Percentiles rank a stretch among this genome's conserved stretches.
phyloP scores from a whole-genome alignment of 2,329 filamentous ascomycete species.

The Aureobasidium mangrovei region DNA sequence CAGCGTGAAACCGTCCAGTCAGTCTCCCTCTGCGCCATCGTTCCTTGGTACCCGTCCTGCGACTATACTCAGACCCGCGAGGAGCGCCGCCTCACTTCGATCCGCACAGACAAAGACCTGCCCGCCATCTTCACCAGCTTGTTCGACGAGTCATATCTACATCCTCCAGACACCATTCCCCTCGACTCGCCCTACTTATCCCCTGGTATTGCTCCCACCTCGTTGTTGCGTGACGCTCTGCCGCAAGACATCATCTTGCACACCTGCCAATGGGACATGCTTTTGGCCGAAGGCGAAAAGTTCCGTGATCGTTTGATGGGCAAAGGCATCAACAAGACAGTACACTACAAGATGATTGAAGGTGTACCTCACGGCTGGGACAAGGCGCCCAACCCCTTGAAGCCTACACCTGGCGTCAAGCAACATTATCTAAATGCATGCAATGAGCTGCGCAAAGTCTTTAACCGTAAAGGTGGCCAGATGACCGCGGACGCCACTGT shows the following conservation, averaged over 20 bases:
- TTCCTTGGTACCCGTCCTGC: slow-evolving; percentile 54
- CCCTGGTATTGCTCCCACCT: slow-evolving; percentile 47
- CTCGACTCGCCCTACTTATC: slow-evolving; percentile 51
- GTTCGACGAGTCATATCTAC: slow-evolving; percentile 45
- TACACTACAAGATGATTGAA: slow-evolving; percentile 50
- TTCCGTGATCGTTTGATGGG: slow-evolving; percentile 49
- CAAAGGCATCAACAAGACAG: slow-evolving; percentile 38
- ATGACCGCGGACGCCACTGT: not conserved
- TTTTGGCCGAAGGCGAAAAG: slow-evolving; percentile 52
- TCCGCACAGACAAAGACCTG: slow-evolving; percentile 44
- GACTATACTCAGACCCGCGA: slow-evolving; percentile 54
- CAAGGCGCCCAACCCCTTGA: slow-evolving; percentile 54
- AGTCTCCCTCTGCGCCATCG: slow-evolving; percentile 46
- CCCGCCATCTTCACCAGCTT: slow-evolving; percentile 43
- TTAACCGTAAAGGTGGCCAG: slow-evolving; percentile 19
- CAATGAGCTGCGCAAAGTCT: slow-evolving; percentile 40
- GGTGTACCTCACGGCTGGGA: slow-evolving; percentile 58
- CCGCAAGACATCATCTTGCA: slow-evolving; percentile 53
- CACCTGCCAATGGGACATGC: slow-evolving; percentile 59
- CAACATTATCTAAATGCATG: slow-evolving; percentile 49
- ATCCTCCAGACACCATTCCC: slow-evolving; percentile 34
- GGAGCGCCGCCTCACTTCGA: slow-evolving; percentile 47
- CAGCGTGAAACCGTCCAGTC: slow-evolving; percentile 7
- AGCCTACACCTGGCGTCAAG: slow-evolving; percentile 43
- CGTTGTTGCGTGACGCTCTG: slow-evolving; percentile 44